Evolutionary conservation across 2,329 filamentous ascomycete species (phyloP).

Genomic region (Apiospora hydei): DNA sequence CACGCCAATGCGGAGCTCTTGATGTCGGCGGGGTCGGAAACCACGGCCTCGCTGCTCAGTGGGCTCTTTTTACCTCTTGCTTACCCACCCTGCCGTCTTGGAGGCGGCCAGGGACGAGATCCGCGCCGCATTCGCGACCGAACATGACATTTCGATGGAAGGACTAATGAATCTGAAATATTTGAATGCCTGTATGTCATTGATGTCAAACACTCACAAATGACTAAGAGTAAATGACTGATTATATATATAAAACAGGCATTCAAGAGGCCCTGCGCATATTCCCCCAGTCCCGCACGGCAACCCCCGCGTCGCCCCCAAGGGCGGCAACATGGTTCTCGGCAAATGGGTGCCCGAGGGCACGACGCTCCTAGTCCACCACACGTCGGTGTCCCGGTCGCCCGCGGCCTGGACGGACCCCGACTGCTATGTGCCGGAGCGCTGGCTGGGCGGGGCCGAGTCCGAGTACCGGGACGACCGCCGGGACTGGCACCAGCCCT

Average conservation of each 20-base stretch:
- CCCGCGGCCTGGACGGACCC: conserved; percentile 29
- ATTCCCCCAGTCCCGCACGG: conserved; percentile 36
- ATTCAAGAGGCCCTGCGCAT: conserved; percentile 36
- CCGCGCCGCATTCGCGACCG: not conserved
- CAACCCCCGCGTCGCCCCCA: conserved; percentile 32
- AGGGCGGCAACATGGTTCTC: conserved; percentile 36
- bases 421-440: conserved; percentile 31
- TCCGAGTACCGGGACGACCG: conserved; percentile 32
- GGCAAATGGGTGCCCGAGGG: conserved; percentile 35
- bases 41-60: not conserved
- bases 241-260: conserved; percentile 22
- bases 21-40: not conserved
- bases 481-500: conserved; percentile 33
- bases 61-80: not conserved
- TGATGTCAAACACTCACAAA: not conserved
- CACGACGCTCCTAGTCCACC: conserved; percentile 32
- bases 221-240: not conserved
- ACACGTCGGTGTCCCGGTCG: conserved; percentile 31
- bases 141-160: too few species aligned
- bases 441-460: conserved; percentile 29
- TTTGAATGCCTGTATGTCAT: not conserved
- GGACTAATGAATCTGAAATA: too few species aligned
- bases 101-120: not conserved
- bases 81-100: not conserved
- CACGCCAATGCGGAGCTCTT: conserved; percentile 24